Evolutionary conservation across 2,329 filamentous ascomycete genomes (phyloP).

Genomic region (Cryphonectria japonica): DNA sequence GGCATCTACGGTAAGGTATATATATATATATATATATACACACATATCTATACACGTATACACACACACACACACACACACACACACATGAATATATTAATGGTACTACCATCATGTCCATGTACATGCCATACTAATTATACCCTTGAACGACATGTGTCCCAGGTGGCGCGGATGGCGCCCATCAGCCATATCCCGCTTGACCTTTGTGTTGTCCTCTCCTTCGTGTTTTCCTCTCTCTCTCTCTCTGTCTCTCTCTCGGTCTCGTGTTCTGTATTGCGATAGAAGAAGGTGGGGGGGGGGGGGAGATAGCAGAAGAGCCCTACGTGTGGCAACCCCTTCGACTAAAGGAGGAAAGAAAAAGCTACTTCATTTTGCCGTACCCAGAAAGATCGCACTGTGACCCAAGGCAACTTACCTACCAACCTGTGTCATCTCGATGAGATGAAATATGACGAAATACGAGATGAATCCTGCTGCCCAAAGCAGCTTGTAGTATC

Average conservation of each 20-base stretch:
- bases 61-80: too few species aligned
- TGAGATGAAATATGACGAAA: slow-evolving; percentile 17
- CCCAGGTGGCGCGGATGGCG: background rate
- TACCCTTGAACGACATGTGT: background rate
- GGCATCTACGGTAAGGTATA: background rate
- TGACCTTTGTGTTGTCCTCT: background rate
- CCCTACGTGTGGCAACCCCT: background rate
- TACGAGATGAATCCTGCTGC: slow-evolving; percentile 10
- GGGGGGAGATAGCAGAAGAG: background rate
- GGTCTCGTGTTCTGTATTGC: background rate
- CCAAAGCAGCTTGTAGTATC: background rate
- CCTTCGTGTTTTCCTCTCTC: background rate
- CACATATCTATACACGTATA: too few species aligned
- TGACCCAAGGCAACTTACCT: background rate
- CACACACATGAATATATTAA: background rate
- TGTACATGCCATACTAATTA: too few species aligned
- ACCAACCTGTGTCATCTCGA: slow-evolving; percentile 10
- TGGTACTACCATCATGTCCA: too few species aligned
- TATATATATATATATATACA: too few species aligned
- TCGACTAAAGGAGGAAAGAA: background rate
- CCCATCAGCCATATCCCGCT: background rate
- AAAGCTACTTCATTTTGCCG: background rate
- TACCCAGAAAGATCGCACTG: background rate
- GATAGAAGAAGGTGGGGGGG: too few species aligned
- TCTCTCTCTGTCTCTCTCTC: background rate